Conservation (phyloP, 495 filamentous ascomycete genomes). For the Melanomma pulvis-pyrius region DNA sequence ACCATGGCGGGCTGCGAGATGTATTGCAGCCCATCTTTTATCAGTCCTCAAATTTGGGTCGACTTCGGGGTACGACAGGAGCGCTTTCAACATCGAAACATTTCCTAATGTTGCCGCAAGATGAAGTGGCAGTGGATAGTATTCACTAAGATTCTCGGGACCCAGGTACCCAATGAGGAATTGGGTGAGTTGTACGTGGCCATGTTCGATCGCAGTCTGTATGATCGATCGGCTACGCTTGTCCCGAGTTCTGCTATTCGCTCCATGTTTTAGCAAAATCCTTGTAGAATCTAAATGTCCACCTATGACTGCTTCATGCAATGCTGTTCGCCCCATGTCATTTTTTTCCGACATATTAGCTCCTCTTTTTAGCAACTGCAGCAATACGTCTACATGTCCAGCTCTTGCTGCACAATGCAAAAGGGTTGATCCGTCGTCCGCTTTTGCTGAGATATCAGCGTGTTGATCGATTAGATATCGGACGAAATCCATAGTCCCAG, state of each 20-base stretch:
- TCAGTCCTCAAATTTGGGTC: neutral
- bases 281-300: neutral
- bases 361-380: neutral
- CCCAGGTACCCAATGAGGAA: neutral
- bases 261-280: neutral
- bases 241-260: neutral
- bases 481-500: neutral
- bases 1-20: neutral
- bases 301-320: slow-evolving; percentile 4
- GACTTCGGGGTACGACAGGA: neutral
- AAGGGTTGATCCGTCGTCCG: slow-evolving; percentile 5
- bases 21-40: neutral
- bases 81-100: neutral
- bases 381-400: neutral
- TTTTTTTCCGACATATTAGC: neutral
- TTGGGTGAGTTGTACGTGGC: neutral
- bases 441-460: neutral
- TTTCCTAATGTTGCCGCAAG: neutral
- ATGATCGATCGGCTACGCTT: neutral
- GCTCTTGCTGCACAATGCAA: slow-evolving; percentile 15
- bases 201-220: neutral
- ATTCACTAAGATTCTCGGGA: neutral
- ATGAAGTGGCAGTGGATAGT: neutral
- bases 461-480: neutral
- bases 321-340: neutral